phyloP scores from a whole-genome alignment of 495 filamentous ascomycete species.

The Astrocystis sublimbata region DNA sequence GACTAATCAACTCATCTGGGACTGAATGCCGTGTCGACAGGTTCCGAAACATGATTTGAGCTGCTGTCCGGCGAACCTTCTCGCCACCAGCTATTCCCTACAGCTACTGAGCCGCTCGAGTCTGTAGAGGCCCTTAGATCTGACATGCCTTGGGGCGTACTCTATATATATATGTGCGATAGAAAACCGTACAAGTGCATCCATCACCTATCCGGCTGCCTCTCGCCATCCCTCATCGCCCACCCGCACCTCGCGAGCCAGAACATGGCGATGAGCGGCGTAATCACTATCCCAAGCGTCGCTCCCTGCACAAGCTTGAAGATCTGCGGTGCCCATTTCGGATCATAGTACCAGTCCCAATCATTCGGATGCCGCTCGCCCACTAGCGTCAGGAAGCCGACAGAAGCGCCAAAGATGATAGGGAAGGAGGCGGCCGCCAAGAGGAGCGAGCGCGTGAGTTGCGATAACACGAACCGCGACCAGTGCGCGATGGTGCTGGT shows the following conservation, averaged over 20 bases:
- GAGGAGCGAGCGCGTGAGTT: slow-evolving; percentile 28
- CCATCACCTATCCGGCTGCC: not conserved
- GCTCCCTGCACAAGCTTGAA: slow-evolving; percentile 49
- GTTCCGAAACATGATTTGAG: no score
- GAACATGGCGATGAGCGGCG: slow-evolving; percentile 43
- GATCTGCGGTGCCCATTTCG: slow-evolving; percentile 43
- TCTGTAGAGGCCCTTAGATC: no score
- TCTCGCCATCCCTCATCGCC: slow-evolving; percentile 26
- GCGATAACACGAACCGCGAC: slow-evolving; percentile 29
- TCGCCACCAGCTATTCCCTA: not conserved
- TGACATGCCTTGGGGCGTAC: not conserved
- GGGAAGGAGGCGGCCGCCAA: slow-evolving; percentile 33
- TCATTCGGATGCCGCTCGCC: slow-evolving; percentile 10
- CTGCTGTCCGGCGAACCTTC: not conserved
- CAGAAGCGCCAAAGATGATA: slow-evolving; percentile 40
- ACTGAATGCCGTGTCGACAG: no score
- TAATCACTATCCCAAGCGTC: slow-evolving; percentile 40
- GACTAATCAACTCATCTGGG: no score
- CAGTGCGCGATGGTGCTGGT: slow-evolving; percentile 31
- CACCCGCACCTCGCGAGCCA: slow-evolving; percentile 47
- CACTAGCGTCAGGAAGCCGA: slow-evolving; percentile 42
- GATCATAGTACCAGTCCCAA: slow-evolving; percentile 42
- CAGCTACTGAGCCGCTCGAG: not conserved
- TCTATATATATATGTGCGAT: no score
- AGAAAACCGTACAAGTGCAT: not conserved